phyloP scores from a whole-genome alignment of 2,329 filamentous ascomycete species.

The Rhexocercosporidium sp. region DNA sequence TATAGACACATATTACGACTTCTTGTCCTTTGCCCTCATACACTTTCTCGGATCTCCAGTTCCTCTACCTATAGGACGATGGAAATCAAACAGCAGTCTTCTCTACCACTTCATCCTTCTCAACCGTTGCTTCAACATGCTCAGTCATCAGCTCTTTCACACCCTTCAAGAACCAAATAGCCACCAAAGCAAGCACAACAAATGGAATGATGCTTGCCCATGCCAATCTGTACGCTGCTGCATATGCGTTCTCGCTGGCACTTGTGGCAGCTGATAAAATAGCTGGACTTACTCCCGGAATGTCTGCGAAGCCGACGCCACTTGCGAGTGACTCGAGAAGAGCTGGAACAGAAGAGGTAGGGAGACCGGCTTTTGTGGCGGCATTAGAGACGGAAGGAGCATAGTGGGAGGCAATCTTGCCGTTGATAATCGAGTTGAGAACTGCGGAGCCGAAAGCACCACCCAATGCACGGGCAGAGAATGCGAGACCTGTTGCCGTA shows the following conservation, averaged over 20 bases:
- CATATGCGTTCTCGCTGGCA: conserved; percentile 52
- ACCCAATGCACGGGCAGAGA: conserved; percentile 57
- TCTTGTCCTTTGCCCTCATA: neutral
- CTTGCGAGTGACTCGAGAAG: conserved; percentile 48
- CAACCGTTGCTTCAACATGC: conserved; percentile 57
- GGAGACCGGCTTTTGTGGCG: conserved; percentile 50
- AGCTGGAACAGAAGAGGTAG: conserved; percentile 43
- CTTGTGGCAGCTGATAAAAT: conserved; percentile 47
- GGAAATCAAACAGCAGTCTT: conserved; percentile 23
- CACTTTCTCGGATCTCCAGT: neutral
- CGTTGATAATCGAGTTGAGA: conserved; percentile 56
- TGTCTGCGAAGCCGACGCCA: conserved; percentile 41
- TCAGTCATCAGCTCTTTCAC: conserved; percentile 59
- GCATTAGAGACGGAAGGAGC: conserved; percentile 47
- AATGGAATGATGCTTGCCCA: conserved; percentile 58
- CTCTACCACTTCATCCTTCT: conserved; percentile 39
- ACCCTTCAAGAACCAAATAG: conserved; percentile 51
- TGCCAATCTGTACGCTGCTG: conserved; percentile 53
- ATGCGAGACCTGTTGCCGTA: conserved; percentile 58
- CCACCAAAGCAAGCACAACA: conserved; percentile 53
- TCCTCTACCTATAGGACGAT: neutral
- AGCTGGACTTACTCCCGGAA: conserved; percentile 46
- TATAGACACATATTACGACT: no score
- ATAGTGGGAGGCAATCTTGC: conserved; percentile 49
- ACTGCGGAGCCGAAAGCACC: conserved; percentile 59